Evolutionary conservation across 1,139 yeast species (phyloP).

Genomic region (Hanseniaspora sp.): DNA sequence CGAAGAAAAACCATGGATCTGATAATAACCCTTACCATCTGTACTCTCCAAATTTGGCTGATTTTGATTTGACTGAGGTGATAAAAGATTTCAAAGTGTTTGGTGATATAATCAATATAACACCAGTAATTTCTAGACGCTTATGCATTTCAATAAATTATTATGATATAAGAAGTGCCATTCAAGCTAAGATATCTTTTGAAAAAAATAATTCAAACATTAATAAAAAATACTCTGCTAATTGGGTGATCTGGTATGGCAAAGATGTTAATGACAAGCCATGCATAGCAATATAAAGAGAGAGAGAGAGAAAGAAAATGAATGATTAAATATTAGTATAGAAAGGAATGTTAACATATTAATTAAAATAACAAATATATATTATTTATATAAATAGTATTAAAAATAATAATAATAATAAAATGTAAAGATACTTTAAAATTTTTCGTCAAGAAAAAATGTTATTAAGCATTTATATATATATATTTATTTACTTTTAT

Average conservation of each 20-base stretch:
- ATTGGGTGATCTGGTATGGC: slow-evolving; percentile 60
- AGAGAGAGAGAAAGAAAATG: no score
- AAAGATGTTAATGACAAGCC: slow-evolving; percentile 56
- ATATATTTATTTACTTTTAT: background rate
- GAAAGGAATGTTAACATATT: background rate
- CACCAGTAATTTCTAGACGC: slow-evolving; percentile 57
- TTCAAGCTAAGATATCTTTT: slow-evolving; percentile 46
- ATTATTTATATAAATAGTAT: background rate
- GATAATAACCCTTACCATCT: slow-evolving; percentile 29
- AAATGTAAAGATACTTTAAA: no score
- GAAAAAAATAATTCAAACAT: slow-evolving; percentile 31
- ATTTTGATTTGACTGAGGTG: slow-evolving; percentile 35
- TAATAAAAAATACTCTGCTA: slow-evolving; percentile 37
- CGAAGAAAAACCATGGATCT: slow-evolving; percentile 21
- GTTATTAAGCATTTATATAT: no score
- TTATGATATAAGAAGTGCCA: slow-evolving; percentile 52
- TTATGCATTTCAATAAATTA: slow-evolving; percentile 54
- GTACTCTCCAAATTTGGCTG: slow-evolving; percentile 26
- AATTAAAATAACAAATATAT: background rate
- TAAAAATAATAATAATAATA: no score
- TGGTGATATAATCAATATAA: slow-evolving; percentile 54
- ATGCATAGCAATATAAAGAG: slow-evolving; percentile 27
- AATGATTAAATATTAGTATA: no score
- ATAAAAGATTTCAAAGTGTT: slow-evolving; percentile 42
- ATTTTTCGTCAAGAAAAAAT: no score